Evolutionary conservation across 1,284 basidiomycete species (phyloP), one percentile per base, ranked within the genome.

Genomic region (Wolfiporia cocos): DNA sequence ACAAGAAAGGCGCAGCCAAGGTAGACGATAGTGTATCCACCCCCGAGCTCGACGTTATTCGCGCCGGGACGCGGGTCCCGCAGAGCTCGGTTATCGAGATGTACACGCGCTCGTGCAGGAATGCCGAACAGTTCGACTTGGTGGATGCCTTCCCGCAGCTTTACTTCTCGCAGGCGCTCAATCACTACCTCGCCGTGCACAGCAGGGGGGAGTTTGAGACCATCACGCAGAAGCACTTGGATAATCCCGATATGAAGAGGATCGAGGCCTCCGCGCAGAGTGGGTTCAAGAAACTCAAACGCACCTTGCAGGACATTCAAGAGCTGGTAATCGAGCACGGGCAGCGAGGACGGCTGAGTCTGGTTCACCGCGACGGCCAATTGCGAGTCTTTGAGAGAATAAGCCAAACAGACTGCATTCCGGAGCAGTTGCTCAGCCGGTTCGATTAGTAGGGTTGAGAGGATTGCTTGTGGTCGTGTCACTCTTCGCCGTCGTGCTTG

Each of bases 111-210:
- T 66, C 68, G 5, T 45, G 56, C 29, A 50, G 50, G n/a, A 51
- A 62, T 41, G 49, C 50, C 35, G 37, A 50, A 19, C 41, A 53
- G 11, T 65, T 64, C 46, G 58, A 70, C 44, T 76, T 71, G 71
- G 56, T 56, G 24, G 70, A 75, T 22, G 55, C 54, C 1, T 75
- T 70, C 49, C 66, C 70, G 0, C 76, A 78, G 47, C 60, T 78
- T 2, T 75, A 69, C 57, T 65, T 81, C 43, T 77, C 76, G 1
- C 74, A 78, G 50, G 78, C 75, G 0, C 63, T 69, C 0, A 64
- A 74, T 35, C 68, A 67, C 43, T 71, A 70, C 55, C 58, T 78
- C 20, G 77, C 67, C 0, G 54, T 73, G 6, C 76, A 81, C 49
- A 51, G 65, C 17, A 55, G 63, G 10, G 76, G 76, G 0, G 54